Conservation (phyloP, 2,329 filamentous ascomycete genomes). For the Fusarium aywerte region DNA sequence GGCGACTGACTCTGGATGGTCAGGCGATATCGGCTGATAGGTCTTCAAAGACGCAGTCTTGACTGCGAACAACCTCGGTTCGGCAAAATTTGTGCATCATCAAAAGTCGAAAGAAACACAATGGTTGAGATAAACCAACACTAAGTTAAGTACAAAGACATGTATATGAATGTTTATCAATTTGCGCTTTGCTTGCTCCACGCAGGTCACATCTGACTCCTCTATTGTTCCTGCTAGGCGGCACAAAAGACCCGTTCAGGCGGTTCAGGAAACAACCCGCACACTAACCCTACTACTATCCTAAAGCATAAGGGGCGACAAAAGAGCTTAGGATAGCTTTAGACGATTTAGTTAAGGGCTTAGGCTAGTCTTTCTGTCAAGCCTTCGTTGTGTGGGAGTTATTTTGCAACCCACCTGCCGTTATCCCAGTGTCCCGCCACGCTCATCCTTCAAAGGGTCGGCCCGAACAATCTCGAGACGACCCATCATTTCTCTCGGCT, state of each 20-base stretch:
- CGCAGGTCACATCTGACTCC: not conserved
- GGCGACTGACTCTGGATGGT: not conserved
- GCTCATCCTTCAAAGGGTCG: not conserved
- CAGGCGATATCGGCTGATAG: slow-evolving; percentile 30
- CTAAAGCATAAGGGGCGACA: too few relatives aligned
- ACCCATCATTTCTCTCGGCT: not conserved
- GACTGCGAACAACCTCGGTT: slow-evolving; percentile 19
- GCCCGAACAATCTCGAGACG: not conserved
- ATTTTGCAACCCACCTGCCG: too few relatives aligned
- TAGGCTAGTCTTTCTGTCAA: too few relatives aligned
- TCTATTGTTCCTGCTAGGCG: not conserved
- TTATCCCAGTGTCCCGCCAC: not conserved
- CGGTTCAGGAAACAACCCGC: too few relatives aligned
- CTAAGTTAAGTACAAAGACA: not conserved
- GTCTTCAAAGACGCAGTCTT: slow-evolving; percentile 22
- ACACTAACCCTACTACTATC: too few relatives aligned
- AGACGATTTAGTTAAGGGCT: too few relatives aligned
- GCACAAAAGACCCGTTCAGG: too few relatives aligned
- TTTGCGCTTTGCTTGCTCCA: not conserved
- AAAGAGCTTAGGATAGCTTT: too few relatives aligned
- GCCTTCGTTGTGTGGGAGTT: too few relatives aligned
- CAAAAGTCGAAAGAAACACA: too few relatives aligned
- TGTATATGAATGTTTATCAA: not conserved
- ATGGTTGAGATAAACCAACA: too few relatives aligned
- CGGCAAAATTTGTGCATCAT: slow-evolving; percentile 33